phyloP scores from a whole-genome alignment of 2,329 filamentous ascomycete species.

The Paraphaeosphaeria sporulosa region DNA sequence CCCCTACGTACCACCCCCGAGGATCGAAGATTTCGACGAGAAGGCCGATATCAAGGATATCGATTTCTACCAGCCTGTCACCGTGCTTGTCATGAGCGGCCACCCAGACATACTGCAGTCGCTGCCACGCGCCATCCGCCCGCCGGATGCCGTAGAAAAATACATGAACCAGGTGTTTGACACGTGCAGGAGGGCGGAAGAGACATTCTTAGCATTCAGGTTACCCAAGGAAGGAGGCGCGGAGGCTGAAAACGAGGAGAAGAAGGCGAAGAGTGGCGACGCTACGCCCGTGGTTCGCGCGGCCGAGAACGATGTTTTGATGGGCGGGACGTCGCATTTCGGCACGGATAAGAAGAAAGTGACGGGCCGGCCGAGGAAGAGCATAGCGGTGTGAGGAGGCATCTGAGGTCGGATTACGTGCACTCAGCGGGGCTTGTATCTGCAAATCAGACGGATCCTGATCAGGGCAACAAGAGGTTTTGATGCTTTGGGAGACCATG shows the following conservation, averaged over 20 bases:
- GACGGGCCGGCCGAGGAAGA: slow-evolving; percentile 35
- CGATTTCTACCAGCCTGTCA: slow-evolving; percentile 75
- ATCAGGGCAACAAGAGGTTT: not conserved
- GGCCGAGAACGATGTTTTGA: slow-evolving; percentile 25
- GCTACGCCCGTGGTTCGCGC: slow-evolving; percentile 30
- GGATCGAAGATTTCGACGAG: slow-evolving; percentile 48
- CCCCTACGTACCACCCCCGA: slow-evolving; percentile 36
- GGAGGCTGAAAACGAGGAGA: slow-evolving; percentile 29
- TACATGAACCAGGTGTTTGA: slow-evolving; percentile 59
- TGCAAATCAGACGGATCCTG: not conserved
- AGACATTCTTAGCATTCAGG: slow-evolving; percentile 63
- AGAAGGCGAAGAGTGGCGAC: slow-evolving; percentile 27
- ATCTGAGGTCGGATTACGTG: not conserved
- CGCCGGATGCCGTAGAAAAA: slow-evolving; percentile 45
- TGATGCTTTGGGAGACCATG: not conserved
- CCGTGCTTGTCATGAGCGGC: slow-evolving; percentile 63
- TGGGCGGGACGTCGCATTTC: not conserved
- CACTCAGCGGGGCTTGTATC: not conserved
- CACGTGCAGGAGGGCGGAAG: slow-evolving; percentile 62
- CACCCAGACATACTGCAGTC: slow-evolving; percentile 62
- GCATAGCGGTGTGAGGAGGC: slow-evolving; percentile 21
- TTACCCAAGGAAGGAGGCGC: slow-evolving; percentile 55
- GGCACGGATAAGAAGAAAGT: slow-evolving; percentile 23
- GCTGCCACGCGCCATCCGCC: slow-evolving; percentile 63
- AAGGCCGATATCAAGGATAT: slow-evolving; percentile 55